Base-by-base conservation (phyloP, 2,329 filamentous ascomycete genomes). In the Penicillium sp. region DNA sequence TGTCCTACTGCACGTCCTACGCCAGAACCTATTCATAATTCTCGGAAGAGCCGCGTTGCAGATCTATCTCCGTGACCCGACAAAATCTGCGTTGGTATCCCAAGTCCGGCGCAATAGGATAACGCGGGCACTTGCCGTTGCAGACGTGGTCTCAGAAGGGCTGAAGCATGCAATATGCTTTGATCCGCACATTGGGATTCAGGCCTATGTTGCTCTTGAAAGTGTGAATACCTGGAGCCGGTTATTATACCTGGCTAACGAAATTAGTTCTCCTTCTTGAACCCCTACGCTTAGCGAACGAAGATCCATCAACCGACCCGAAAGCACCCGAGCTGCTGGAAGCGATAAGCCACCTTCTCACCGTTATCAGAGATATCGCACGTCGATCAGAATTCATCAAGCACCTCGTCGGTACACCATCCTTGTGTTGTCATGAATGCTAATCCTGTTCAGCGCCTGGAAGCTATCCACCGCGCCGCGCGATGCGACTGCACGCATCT, bases 241-340 rank as follows among this genome's bases (percentile, higher is more conserved):
- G 13, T 7, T 26, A 9, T 13, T 2, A 7, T 21, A 9, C n/a
- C 7, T 9, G 2, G 19, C 7, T 17, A 2, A 8, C n/a, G 0
- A 38, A 11, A 4, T 30, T 54, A 54, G 51, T 54, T 45, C 51
- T 54, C 7, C 21, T 54, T 17, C 45, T 54, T n/a, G 51, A 54
- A 15, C 51, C 51, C 11, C 51, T 23, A 13, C 51, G 51, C 7
- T 30, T 51, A 15, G 26, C 30, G 5, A 30, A 17, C 7, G n/a
- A 15, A 30, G 48, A 31, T 6, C 23, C 21, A 21, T 31, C 48
- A 2, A 31, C 9, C n/a, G 48, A 51, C 13, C 26, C 26, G 19
- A 11, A 19, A 19, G 26, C 48, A 4, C 23, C 29, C 3, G 48
- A 35, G 15, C 1, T 35, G 4, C 13, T 31, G 2, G 26, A n/a